Evolutionary conservation across 257 asterid species (phyloP).

Genomic region (Eustoma russellianum): DNA sequence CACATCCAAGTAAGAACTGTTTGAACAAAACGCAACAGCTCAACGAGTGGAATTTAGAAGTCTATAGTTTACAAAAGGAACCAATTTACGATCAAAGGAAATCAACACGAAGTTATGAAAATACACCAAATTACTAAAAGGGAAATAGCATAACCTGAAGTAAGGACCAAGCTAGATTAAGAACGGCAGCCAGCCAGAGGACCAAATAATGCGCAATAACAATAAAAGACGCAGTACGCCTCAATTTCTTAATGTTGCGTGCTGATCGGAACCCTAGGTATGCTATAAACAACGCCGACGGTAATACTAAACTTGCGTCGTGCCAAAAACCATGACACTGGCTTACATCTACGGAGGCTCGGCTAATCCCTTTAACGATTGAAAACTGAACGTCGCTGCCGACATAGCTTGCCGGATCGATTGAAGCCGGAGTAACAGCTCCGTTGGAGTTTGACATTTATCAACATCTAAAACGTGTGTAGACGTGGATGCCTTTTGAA

Average conservation of each 20-base stretch:
- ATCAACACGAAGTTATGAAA: neutral
- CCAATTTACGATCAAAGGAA: neutral
- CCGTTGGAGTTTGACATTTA: slow-evolving; percentile 11
- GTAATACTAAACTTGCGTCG: slow-evolving; percentile 57
- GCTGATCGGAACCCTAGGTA: slow-evolving; percentile 73
- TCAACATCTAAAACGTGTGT: too few species aligned
- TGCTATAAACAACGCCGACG: slow-evolving; percentile 60
- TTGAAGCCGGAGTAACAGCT: slow-evolving; percentile 4
- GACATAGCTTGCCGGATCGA: slow-evolving; percentile 2
- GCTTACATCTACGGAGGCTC: slow-evolving; percentile 9
- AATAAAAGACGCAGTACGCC: slow-evolving; percentile 60
- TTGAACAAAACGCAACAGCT: too few species aligned
- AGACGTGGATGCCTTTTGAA: too few species aligned
- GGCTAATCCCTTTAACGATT: slow-evolving; percentile 28
- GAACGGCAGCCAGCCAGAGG: slow-evolving; percentile 67
- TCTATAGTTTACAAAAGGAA: neutral
- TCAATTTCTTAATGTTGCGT: slow-evolving; percentile 66
- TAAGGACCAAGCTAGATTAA: slow-evolving; percentile 69
- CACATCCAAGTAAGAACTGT: too few species aligned
- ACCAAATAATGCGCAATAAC: slow-evolving; percentile 79
- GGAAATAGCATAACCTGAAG: slow-evolving; percentile 47
- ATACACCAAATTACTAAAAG: too few species aligned
- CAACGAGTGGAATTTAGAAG: too few species aligned
- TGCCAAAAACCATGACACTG: slow-evolving; percentile 69
- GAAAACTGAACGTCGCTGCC: slow-evolving; percentile 4